Percentiles rank a stretch among this genome's conserved stretches.
Conservation (phyloP, 164 flowering plant genomes). For the Protea cynaroides region DNA sequence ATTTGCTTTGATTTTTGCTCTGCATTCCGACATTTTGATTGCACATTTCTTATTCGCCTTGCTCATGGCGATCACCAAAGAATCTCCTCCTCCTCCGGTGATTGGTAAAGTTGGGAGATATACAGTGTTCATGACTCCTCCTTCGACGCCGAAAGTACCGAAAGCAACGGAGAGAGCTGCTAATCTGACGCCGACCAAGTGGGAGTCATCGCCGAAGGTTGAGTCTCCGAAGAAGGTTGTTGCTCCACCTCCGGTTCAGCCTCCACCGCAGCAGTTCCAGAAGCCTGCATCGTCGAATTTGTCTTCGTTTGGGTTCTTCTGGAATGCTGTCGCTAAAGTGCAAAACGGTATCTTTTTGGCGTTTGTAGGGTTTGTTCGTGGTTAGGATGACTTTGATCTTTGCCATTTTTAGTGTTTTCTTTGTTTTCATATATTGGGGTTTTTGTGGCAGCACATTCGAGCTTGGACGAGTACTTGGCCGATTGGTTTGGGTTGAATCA, state of each 20-base stretch:
- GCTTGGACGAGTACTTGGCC: slow-evolving; percentile 82
- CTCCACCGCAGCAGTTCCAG: slow-evolving; percentile 53
- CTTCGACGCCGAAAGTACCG: slow-evolving; percentile 30
- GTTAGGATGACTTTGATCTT: background rate
- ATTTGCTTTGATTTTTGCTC: background rate
- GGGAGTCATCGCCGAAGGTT: slow-evolving; percentile 2
- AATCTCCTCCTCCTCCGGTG: slow-evolving; percentile 66
- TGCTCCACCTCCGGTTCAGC: slow-evolving; percentile 48
- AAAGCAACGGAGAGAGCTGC: background rate
- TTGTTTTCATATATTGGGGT: slow-evolving; percentile 4
- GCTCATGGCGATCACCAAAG: slow-evolving; percentile 32
- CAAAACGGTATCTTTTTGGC: slow-evolving; percentile 51
- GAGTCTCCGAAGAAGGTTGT: slow-evolving; percentile 2
- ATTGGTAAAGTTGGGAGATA: slow-evolving; percentile 94
- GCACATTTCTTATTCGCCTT: background rate
- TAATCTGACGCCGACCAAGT: slow-evolving; percentile 4
- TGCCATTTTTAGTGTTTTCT: background rate
- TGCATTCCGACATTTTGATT: background rate
- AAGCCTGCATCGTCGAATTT: slow-evolving; percentile 28
- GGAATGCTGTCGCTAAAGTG: slow-evolving; percentile 63
- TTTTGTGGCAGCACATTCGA: slow-evolving; percentile 64
- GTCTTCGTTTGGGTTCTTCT: slow-evolving; percentile 51
- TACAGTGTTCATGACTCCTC: slow-evolving; percentile 93
- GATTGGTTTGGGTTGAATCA: slow-evolving; percentile 91
- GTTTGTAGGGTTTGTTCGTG: background rate